Conservation (phyloP, 1,284 basidiomycete species). For the Mycosarcoma maydis region DNA sequence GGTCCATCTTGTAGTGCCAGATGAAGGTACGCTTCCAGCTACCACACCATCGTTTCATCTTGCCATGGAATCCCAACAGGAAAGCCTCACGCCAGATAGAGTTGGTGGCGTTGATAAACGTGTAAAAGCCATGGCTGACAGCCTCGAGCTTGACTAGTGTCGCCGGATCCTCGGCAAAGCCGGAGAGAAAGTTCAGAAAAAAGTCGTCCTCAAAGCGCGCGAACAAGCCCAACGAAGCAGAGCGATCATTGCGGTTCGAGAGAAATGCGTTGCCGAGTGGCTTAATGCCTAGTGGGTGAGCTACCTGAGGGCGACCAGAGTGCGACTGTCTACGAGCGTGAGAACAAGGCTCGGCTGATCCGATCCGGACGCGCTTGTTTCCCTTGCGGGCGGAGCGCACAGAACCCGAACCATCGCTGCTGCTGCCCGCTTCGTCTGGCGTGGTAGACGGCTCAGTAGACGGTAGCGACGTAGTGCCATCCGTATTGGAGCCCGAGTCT, state of each 20-base stretch:
- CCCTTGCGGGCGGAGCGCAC: conserved; percentile 3
- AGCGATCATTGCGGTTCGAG: conserved; percentile 40
- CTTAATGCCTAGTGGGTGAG: conserved; percentile 60
- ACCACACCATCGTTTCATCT: conserved; percentile 54
- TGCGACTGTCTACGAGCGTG: not conserved
- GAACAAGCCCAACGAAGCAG: conserved; percentile 46
- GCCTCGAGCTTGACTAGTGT: conserved; percentile 41
- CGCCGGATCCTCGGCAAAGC: conserved; percentile 25
- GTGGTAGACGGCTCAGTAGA: conserved; percentile 46
- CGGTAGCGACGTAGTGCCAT: conserved; percentile 28
- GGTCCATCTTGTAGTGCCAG: conserved; percentile 30
- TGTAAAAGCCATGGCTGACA: conserved; percentile 46
- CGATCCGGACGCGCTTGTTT: conserved; percentile 21
- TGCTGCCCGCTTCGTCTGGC: conserved; percentile 24
- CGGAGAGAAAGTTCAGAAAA: conserved; percentile 47
- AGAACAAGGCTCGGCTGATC: conserved; percentile 11
- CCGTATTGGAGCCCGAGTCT: conserved; percentile 31
- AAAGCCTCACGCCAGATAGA: conserved; percentile 55
- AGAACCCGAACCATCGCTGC: conserved; percentile 9
- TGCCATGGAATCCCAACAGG: conserved; percentile 38
- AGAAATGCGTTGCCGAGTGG: conserved; percentile 60
- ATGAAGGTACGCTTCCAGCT: conserved; percentile 60
- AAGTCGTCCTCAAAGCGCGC: conserved; percentile 53
- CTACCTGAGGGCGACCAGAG: conserved; percentile 20
- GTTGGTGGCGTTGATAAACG: conserved; percentile 53